phyloP scores from a whole-genome alignment of 805 yeast genomes.

The Lipomyces anomalus region DNA sequence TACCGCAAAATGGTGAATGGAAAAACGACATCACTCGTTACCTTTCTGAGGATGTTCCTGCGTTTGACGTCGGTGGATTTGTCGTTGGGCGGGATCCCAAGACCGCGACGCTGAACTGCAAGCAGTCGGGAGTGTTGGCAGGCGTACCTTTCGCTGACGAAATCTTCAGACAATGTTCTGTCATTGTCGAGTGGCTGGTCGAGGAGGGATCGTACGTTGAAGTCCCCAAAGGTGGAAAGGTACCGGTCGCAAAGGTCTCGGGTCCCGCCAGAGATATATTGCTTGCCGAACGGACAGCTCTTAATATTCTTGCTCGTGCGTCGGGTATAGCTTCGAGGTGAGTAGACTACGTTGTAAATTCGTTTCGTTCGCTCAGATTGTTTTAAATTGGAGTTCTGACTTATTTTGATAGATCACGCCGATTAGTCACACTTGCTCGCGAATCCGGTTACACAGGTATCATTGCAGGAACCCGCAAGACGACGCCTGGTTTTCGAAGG shows the following conservation, averaged over 20 bases:
- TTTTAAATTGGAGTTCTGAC: background rate
- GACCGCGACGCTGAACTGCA: slow-evolving; percentile 74
- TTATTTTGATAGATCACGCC: slow-evolving; percentile 36
- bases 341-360: background rate
- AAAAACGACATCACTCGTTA: slow-evolving; percentile 67
- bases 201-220: slow-evolving; percentile 61
- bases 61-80: slow-evolving; percentile 89
- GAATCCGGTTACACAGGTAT: slow-evolving; percentile 67
- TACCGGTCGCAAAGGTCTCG: slow-evolving; percentile 66
- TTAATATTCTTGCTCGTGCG: slow-evolving; percentile 73
- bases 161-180: slow-evolving; percentile 68
- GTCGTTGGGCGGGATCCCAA: slow-evolving; percentile 79
- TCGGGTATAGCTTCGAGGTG: slow-evolving; percentile 80
- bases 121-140: slow-evolving; percentile 69
- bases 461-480: slow-evolving; percentile 93
- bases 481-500: slow-evolving; percentile 91
- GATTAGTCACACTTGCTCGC: slow-evolving; percentile 56
- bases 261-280: slow-evolving; percentile 75
- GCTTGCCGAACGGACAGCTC: slow-evolving; percentile 78
- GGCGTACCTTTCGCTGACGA: slow-evolving; percentile 90
- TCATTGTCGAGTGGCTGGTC: slow-evolving; percentile 65
- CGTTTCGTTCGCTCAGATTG: background rate
- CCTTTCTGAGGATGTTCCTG: slow-evolving; percentile 84
- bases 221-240: slow-evolving; percentile 47
- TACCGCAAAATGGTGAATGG: slow-evolving; percentile 80